Conservation (phyloP, 805 yeast genomes). For the Komagataella kurtzmanii region DNA sequence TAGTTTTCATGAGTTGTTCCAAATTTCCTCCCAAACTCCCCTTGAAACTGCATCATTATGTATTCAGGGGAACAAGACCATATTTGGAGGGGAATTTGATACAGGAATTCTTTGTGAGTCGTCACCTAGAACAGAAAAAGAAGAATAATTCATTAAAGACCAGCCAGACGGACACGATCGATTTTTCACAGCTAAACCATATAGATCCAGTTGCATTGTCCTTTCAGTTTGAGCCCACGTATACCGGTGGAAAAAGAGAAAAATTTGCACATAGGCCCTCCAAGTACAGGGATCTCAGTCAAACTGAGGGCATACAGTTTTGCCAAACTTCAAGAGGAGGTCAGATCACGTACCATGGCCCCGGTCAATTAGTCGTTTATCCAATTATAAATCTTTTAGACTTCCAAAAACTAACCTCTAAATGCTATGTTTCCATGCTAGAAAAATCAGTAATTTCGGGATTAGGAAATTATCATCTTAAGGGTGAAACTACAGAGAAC, state of each 20-base stretch:
- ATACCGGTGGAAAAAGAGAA: slow-evolving; percentile 87
- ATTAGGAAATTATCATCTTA: slow-evolving; percentile 18
- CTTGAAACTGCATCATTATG: slow-evolving; percentile 25
- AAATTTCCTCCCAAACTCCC: background rate
- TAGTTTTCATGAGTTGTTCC: background rate
- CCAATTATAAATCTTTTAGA: slow-evolving; percentile 60
- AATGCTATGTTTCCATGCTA: slow-evolving; percentile 36
- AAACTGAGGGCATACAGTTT: slow-evolving; percentile 37
- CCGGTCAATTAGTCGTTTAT: slow-evolving; percentile 86
- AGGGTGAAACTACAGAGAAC: slow-evolving; percentile 41
- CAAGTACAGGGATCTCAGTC: slow-evolving; percentile 10
- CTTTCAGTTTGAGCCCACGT: slow-evolving; percentile 76
- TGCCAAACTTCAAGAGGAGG: slow-evolving; percentile 89
- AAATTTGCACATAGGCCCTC: slow-evolving; percentile 28
- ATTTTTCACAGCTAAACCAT: slow-evolving; percentile 16
- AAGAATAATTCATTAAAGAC: slow-evolving; percentile 10
- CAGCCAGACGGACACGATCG: slow-evolving; percentile 3
- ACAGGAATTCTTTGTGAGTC: slow-evolving; percentile 42
- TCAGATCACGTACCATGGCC: slow-evolving; percentile 92
- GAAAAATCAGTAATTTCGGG: slow-evolving; percentile 21
- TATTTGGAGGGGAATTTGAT: slow-evolving; percentile 38
- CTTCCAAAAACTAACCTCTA: slow-evolving; percentile 35
- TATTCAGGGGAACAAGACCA: slow-evolving; percentile 22
- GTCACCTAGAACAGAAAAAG: slow-evolving; percentile 41
- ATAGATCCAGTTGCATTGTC: slow-evolving; percentile 63